Evolutionary conservation across 805 yeast species (phyloP).

Genomic region (Candida argentea): DNA sequence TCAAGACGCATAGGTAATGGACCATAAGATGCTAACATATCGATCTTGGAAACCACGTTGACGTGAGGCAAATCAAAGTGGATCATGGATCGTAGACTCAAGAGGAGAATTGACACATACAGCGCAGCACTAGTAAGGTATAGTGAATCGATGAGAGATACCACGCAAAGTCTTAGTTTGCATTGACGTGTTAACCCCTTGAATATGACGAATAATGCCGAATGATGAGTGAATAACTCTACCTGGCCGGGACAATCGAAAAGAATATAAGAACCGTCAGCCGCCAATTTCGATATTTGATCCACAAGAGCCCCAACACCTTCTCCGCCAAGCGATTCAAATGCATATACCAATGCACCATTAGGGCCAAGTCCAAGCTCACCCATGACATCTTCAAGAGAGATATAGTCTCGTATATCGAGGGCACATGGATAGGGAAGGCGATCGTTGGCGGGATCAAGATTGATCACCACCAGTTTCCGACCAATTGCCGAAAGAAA

Average conservation of each 20-base stretch:
- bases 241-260: slow-evolving; percentile 97
- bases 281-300: slow-evolving; percentile 46
- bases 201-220: slow-evolving; percentile 62
- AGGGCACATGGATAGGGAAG: slow-evolving; percentile 62
- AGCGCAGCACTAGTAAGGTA: slow-evolving; percentile 82
- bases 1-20: slow-evolving; percentile 73
- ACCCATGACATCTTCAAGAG: slow-evolving; percentile 70
- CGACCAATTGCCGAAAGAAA: slow-evolving; percentile 92
- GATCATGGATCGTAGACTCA: slow-evolving; percentile 85
- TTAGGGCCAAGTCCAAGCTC: slow-evolving; percentile 69
- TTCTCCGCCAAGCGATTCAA: slow-evolving; percentile 43
- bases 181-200: slow-evolving; percentile 41
- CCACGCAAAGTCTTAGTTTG: slow-evolving; percentile 72
- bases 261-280: slow-evolving; percentile 48
- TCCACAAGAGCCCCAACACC: slow-evolving; percentile 42
- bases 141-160: slow-evolving; percentile 74
- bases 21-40: slow-evolving; percentile 67
- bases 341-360: slow-evolving; percentile 84
- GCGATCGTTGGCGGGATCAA: slow-evolving; percentile 86
- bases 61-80: slow-evolving; percentile 89
- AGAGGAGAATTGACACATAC: slow-evolving; percentile 69
- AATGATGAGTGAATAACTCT: slow-evolving; percentile 86
- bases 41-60: slow-evolving; percentile 88
- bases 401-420: slow-evolving; percentile 69
- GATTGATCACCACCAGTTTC: slow-evolving; percentile 69